A percentile compares a stretch with the other conserved stretches of the same genome.
These are phyloP conservation scores for Telfairia occidentalis DNA, from an alignment of 331 rosid genomes.

Conservation along the genomic window DNA sequence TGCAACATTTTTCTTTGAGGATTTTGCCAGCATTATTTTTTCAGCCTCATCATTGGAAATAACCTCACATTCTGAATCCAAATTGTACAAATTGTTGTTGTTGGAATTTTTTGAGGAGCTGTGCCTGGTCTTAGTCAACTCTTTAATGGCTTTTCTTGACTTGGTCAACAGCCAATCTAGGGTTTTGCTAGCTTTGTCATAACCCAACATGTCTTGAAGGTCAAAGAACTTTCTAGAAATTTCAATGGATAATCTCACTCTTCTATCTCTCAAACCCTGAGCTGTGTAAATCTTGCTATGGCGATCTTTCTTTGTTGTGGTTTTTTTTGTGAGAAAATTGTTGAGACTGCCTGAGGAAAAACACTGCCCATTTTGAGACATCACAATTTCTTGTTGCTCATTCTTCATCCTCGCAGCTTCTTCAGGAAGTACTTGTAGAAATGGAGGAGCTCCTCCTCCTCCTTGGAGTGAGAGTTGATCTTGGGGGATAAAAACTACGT, in stretches of 20 bases:
- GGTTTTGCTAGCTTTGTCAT: constrained; percentile 86
- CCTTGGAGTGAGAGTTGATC: neutral
- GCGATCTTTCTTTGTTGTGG: constrained; percentile 46
- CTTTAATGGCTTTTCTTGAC: constrained; percentile 59
- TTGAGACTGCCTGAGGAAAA: constrained; percentile 5
- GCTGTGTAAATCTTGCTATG: constrained; percentile 95
- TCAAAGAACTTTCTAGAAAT: constrained; percentile 87
- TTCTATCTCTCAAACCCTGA: constrained; percentile 76
- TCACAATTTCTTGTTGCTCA: neutral
- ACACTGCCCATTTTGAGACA: constrained; percentile 8
- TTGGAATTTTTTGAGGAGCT: neutral
- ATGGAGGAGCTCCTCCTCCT: neutral
- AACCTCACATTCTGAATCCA: constrained; percentile 37
- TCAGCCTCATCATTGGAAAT: constrained; percentile 17
- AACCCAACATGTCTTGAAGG: constrained; percentile 94
- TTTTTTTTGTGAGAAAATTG: constrained; percentile 23
- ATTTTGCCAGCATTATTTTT: neutral
- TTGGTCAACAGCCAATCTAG: constrained; percentile 88
- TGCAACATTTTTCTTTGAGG: constrained; percentile 23
- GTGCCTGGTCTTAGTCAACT: constrained; percentile 29
- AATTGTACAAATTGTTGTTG: constrained; percentile 8
- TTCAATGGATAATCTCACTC: constrained; percentile 76
- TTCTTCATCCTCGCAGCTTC: neutral
- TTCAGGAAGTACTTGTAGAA: neutral
- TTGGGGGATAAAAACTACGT: neutral